Base-by-base conservation (phyloP, 257 asterid species). In the Solanum megistacrolobum region DNA sequence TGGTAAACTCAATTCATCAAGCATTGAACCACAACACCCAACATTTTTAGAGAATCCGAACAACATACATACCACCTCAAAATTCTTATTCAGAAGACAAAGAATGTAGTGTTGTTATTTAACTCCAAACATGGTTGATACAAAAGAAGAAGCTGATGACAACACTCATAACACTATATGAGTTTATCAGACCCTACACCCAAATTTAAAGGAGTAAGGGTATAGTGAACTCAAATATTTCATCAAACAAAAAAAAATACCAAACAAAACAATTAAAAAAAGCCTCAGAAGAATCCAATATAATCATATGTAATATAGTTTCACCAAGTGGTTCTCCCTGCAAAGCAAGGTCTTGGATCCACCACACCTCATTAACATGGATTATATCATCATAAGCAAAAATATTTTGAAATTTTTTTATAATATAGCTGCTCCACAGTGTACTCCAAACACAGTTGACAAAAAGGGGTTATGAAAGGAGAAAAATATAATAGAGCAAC, bases 271-370 rank as follows among this genome's bases (percentile, higher is more conserved):
- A 38, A 38, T 10, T 31, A 16, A 3, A 29, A 4, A 3, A 12
- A 18, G 94, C 94, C 93, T 94, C 97, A 91, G 96, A 6, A 55
- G 20, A 81, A 86, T 88, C 89, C 88, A 84, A n/a, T 73, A 55
- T 88, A 85, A 90, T 93, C 98, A 89, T 72, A 5, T 88, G 91
- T 55, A 88, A 89, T 38, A 85, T 48, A 91, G 94, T 75, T 93
- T 89, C 94, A 89, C 94, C 93, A 91, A 94, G 88, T 76, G 94
- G 95, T 93, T 92, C 94, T 52, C 95, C 91, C 93, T 89, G 94
- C 94, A 71, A 90, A 29, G 93, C 98, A 94, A 86, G 93, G 88
- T 81, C 95, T 88, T 86, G 88, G 92, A 25, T 92, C 91, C 90
- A 92, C 95, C 41, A 89, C 93, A 89, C 75, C 98, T 95, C 96